A percentile compares a stretch with the other conserved stretches of the same genome.
Evolutionary conservation across 345 rosid genomes (phyloP).

Genomic region (Eucalyptus cladocalyx): DNA sequence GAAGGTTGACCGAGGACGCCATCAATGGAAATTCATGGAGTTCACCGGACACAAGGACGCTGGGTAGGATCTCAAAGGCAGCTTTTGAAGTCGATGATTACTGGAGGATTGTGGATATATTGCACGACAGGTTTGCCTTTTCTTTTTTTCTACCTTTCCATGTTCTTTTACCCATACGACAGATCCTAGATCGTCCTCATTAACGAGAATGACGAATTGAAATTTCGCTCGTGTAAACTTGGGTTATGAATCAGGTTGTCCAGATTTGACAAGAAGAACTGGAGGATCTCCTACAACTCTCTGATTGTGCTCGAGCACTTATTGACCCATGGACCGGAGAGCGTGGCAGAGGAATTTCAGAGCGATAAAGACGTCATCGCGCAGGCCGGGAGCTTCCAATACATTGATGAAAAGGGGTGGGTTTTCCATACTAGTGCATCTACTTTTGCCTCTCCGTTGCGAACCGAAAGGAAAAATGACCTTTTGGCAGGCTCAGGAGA

Average conservation of each 20-base stretch:
- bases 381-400: conserved; percentile 51
- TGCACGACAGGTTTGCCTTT: conserved; percentile 56
- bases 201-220: neutral
- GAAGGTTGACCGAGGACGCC: conserved; percentile 83
- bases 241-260: conserved; percentile 27
- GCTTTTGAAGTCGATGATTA: conserved; percentile 94
- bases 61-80: conserved; percentile 71
- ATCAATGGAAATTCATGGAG: conserved; percentile 45
- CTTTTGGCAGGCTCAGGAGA: neutral
- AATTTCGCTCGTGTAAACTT: neutral
- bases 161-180: neutral
- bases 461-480: neutral
- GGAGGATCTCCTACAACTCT: conserved; percentile 75
- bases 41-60: conserved; percentile 46
- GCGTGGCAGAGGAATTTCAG: conserved; percentile 73
- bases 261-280: conserved; percentile 57
- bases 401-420: conserved; percentile 75
- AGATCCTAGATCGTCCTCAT: neutral
- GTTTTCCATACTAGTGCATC: neutral
- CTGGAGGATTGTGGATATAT: conserved; percentile 61
- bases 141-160: neutral
- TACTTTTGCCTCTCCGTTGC: neutral
- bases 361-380: conserved; percentile 34
- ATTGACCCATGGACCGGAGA: conserved; percentile 93
- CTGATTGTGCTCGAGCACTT: conserved; percentile 66